These are phyloP conservation scores for Stropharia rugosoannulata DNA, from an alignment of 768 basidiomycete genomes.

Conservation along the genomic window DNA sequence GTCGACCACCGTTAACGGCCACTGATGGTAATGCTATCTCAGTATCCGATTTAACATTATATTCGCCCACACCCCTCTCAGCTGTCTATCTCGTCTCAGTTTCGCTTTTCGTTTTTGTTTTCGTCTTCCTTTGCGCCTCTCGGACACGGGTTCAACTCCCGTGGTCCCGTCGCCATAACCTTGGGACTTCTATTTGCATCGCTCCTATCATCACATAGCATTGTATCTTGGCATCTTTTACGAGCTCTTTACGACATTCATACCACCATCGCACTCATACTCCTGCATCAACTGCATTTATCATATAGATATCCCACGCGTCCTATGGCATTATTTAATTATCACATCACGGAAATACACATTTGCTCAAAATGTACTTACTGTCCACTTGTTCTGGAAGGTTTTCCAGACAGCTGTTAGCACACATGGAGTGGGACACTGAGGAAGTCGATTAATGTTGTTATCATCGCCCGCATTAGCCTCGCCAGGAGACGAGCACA, in stretches of 20 bases:
- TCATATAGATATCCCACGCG: constrained; percentile 30
- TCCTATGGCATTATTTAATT: constrained; percentile 24
- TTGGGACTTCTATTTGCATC: constrained; percentile 21
- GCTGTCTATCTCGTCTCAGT: constrained; percentile 8
- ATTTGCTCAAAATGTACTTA: background rate
- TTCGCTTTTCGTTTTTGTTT: constrained; percentile 11
- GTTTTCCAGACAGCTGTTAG: no score
- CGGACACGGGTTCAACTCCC: constrained; percentile 85
- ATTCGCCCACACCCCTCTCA: background rate
- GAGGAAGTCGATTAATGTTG: no score
- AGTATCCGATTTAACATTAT: constrained; percentile 6
- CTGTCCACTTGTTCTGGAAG: no score
- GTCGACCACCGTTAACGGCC: constrained; percentile 39
- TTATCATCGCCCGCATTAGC: no score
- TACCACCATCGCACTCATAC: constrained; percentile 13
- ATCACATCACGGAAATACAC: constrained; percentile 22
- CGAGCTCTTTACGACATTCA: constrained; percentile 10
- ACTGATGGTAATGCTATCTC: constrained; percentile 18
- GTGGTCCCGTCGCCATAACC: constrained; percentile 42
- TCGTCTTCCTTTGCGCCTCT: constrained; percentile 14
- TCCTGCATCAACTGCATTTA: constrained; percentile 63
- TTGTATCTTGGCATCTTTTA: constrained; percentile 9
- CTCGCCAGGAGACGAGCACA: no score
- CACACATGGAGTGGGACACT: no score
- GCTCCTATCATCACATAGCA: constrained; percentile 12